Percentiles rank a stretch among this genome's conserved stretches.
phyloP scores from a whole-genome alignment of 164 flowering plant genomes.

The Vitis vinifera region ASM3070453v1 NC_081822.1:7604001-7604500 shows the following conservation, averaged over 20 bases:
- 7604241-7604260: neutral
- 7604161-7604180: neutral
- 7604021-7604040: too few relatives aligned
- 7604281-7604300: neutral
- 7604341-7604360: neutral
- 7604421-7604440: conserved; percentile 83
- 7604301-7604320: neutral
- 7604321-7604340: neutral
- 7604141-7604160: neutral
- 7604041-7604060: too few relatives aligned
- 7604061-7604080: too few relatives aligned
- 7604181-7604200: neutral
- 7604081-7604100: neutral
- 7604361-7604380: neutral
- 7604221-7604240: neutral
- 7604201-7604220: neutral
- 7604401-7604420: neutral
- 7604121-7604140: neutral
- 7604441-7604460: conserved; percentile 96
- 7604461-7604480: conserved; percentile 94
- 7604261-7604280: neutral
- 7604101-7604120: neutral
- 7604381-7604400: neutral
- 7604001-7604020: too few relatives aligned
- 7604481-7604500: conserved; percentile 90